phyloP scores from a whole-genome alignment of 2,329 filamentous ascomycete species.

The Madurella mycetomatis region DNA sequence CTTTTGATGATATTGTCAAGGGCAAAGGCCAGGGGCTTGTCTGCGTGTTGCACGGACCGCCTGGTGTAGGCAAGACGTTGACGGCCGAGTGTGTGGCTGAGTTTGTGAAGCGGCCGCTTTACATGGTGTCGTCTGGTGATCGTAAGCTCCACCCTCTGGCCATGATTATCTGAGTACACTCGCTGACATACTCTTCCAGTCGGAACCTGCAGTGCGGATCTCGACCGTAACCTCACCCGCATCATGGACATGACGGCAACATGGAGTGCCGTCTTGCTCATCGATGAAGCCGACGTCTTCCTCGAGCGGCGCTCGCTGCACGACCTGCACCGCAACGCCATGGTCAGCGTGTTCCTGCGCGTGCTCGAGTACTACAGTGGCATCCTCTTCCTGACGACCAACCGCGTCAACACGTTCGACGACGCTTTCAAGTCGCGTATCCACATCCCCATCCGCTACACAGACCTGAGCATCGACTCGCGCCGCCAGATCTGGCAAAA shows the following conservation, averaged over 20 bases:
- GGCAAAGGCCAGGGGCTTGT: slow-evolving; percentile 35
- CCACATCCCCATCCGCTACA: slow-evolving; percentile 33
- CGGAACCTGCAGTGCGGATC: slow-evolving; percentile 27
- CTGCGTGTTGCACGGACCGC: slow-evolving; percentile 33
- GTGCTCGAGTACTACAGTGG: slow-evolving; percentile 35
- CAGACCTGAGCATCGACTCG: slow-evolving; percentile 22
- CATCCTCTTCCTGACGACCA: slow-evolving; percentile 35
- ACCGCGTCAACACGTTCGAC: slow-evolving; percentile 34
- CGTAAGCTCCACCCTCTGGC: slow-evolving; percentile 11
- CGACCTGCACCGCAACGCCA: slow-evolving; percentile 34
- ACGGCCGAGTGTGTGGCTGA: slow-evolving; percentile 37
- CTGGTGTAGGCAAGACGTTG: slow-evolving; percentile 35
- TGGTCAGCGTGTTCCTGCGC: slow-evolving; percentile 37
- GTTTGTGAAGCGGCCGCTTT: slow-evolving; percentile 32
- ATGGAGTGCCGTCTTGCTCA: slow-evolving; percentile 32
- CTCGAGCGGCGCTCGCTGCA: slow-evolving; percentile 31
- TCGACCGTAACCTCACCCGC: slow-evolving; percentile 17
- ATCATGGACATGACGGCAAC: slow-evolving; percentile 24
- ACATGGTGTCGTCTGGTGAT: slow-evolving; percentile 36
- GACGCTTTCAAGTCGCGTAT: slow-evolving; percentile 36
- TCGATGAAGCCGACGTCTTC: slow-evolving; percentile 40
- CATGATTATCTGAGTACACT: neutral
- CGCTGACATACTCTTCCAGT: slow-evolving; percentile 16
- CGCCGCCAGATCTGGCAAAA: slow-evolving; percentile 31
- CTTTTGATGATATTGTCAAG: slow-evolving; percentile 32